Base-by-base conservation (phyloP, 2,329 filamentous ascomycete species). In the Cyanodermella asteris region DNA sequence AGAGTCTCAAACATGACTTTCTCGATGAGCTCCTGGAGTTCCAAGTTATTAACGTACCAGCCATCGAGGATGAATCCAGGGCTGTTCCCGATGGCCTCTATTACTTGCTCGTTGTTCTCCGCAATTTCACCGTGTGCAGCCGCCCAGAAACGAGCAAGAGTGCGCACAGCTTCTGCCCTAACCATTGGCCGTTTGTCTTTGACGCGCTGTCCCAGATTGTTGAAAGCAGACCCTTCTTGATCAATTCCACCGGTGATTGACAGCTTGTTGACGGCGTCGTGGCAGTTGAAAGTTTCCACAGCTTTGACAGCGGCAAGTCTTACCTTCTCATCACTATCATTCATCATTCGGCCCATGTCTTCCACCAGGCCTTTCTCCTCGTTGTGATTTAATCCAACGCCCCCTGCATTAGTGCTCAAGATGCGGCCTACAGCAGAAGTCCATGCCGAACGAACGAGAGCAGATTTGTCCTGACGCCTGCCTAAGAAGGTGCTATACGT, bases 81-180 rank as follows among this genome's bases (percentile, higher is more conserved):
- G 19, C 90, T 80, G 13, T 72, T 72, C 5, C 72, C 73, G 8
- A 97, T 55, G n/a, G 84, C 63, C 7, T 66, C 55, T 8, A 62
- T 64, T 12, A 91, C 72, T 11, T 61, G 56, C 36, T 91, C 78
- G 38, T 84, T 74, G 9, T 77, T 78, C 26, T 73, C 67, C 13
- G 77, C 70, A 37, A 97, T 75, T 38, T 91, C 82, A 11, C 80
- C 77, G 11, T 72, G 68, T 8, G 78, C 84, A 11, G 90, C 82
- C n/a, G 78, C 82, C 87, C 87, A 97, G 15, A 94, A 70, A 32
- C 72, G 77, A 7, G 68, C 77, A 2, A 94, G 55, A 6, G 90
- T 59, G 25, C 70, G 72, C 65, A 91, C 91, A 13, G 80, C 82
- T 38, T 84, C 78, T 19, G 76, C 69, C 29, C 84, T 75, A 7